Percentiles rank a stretch among this genome's conserved stretches.
Evolutionary conservation across 2,329 filamentous ascomycete species (phyloP).

Genomic region (Cordyceps javanica): DNA sequence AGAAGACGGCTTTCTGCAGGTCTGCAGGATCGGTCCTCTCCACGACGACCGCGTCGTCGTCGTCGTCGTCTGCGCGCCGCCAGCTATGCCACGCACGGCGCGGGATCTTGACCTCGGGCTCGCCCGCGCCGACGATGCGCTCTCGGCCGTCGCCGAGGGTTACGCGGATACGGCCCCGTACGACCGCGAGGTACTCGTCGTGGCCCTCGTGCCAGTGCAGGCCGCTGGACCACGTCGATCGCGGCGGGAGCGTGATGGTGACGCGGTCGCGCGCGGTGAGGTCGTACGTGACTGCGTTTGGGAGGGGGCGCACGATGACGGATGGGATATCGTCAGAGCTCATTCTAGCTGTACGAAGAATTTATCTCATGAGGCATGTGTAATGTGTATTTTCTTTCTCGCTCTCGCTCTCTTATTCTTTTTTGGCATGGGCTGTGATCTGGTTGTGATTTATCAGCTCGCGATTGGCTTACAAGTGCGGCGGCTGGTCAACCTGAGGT

Average conservation of each 20-base stretch:
- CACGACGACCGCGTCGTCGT: constrained; percentile 24
- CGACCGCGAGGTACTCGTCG: constrained; percentile 38
- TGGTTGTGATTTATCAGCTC: not conserved
- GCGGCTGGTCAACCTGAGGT: not conserved
- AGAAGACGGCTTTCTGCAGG: constrained; percentile 40
- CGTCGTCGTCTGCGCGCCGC: constrained; percentile 30
- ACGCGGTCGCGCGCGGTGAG: constrained; percentile 31
- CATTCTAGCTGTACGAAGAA: not conserved
- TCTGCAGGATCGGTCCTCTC: constrained; percentile 37
- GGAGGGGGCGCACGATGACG: not conserved
- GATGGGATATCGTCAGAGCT: not conserved
- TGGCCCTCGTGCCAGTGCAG: constrained; percentile 44
- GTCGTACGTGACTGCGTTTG: constrained; percentile 20
- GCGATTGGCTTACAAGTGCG: not conserved
- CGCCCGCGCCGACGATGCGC: constrained; percentile 18
- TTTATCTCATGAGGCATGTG: no score
- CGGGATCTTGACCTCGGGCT: constrained; percentile 29
- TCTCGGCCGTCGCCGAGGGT: constrained; percentile 16
- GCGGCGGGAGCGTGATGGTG: constrained; percentile 35
- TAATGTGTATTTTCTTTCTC: not conserved
- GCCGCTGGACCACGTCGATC: constrained; percentile 41
- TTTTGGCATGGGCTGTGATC: no score
- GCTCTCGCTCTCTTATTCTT: no score
- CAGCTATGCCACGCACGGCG: constrained; percentile 39
- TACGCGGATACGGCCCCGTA: constrained; percentile 30